These are phyloP conservation scores for Saccharum hybrid DNA, from an alignment of 202 grass and related monocot species.

Conservation along the genomic window DNA sequence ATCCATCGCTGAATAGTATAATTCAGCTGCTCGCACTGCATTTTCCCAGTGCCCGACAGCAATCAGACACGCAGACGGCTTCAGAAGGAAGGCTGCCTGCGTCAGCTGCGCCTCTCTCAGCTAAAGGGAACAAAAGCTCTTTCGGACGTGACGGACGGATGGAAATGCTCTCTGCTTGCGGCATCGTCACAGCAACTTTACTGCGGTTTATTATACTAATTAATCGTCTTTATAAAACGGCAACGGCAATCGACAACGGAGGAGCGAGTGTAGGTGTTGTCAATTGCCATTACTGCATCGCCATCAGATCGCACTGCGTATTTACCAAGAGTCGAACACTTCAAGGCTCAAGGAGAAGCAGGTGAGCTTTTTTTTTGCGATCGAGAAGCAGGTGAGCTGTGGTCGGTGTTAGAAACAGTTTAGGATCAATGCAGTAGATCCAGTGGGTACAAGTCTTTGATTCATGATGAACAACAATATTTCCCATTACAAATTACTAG, in stretches of 20 bases:
- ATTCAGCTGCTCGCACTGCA: neutral
- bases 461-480: too few species aligned
- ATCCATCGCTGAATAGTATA: neutral
- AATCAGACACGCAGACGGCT: conserved; percentile 13
- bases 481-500: too few species aligned
- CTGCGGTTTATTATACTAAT: too few species aligned
- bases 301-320: neutral
- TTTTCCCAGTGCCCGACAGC: conserved; percentile 4
- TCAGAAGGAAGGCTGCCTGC: conserved; percentile 18
- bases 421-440: too few species aligned
- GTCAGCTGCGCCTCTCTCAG: neutral
- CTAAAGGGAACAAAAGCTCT: neutral
- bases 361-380: neutral
- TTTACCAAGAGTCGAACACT: neutral
- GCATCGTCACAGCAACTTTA: too few species aligned
- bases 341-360: neutral
- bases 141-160: neutral
- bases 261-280: neutral
- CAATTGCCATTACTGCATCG: neutral
- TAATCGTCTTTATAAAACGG: neutral
- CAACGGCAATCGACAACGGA: neutral
- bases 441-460: too few species aligned
- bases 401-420: too few species aligned
- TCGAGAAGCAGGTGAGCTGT: neutral
- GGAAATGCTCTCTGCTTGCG: neutral